Conservation (phyloP, 768 basidiomycete genomes). For the Kwoniella sp. region DNA sequence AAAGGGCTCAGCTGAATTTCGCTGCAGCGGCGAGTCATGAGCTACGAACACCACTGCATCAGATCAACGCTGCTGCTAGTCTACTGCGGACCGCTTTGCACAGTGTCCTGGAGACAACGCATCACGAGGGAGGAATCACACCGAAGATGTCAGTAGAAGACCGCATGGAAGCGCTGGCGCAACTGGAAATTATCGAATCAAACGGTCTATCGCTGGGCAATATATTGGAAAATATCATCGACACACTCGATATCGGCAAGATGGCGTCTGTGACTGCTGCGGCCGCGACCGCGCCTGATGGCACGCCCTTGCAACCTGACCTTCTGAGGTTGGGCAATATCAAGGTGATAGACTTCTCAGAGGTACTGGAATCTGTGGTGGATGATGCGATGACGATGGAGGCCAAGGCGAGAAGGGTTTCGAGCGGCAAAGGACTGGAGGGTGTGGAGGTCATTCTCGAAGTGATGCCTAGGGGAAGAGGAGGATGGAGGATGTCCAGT, state of each 20-base stretch:
- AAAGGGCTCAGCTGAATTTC: conserved; percentile 47
- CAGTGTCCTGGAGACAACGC: conserved; percentile 2
- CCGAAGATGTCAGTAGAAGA: conserved; percentile 24
- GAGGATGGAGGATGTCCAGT: conserved; percentile 42
- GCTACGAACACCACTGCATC: conserved; percentile 53
- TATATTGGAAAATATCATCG: conserved; percentile 51
- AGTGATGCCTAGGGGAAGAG: conserved; percentile 46
- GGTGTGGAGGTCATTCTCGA: conserved; percentile 52
- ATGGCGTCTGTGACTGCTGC: conserved; percentile 7
- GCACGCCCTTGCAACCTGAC: background rate
- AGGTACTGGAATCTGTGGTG: conserved; percentile 39
- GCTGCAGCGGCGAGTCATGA: conserved; percentile 53
- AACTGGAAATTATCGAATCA: conserved; percentile 48
- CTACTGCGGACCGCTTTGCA: conserved; percentile 36
- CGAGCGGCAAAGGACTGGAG: conserved; percentile 36
- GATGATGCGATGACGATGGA: conserved; percentile 39
- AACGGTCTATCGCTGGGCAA: conserved; percentile 41
- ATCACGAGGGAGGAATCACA: background rate
- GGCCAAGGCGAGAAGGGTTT: conserved; percentile 32
- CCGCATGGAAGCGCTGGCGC: conserved; percentile 32
- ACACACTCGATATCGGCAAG: conserved; percentile 51
- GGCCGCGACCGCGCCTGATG: background rate
- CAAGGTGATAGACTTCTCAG: conserved; percentile 20
- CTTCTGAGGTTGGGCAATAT: background rate
- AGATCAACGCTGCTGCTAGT: conserved; percentile 47